phyloP scores from a whole-genome alignment of 352 stramenopile species.

The Phytophthora kernoviae region DNA sequence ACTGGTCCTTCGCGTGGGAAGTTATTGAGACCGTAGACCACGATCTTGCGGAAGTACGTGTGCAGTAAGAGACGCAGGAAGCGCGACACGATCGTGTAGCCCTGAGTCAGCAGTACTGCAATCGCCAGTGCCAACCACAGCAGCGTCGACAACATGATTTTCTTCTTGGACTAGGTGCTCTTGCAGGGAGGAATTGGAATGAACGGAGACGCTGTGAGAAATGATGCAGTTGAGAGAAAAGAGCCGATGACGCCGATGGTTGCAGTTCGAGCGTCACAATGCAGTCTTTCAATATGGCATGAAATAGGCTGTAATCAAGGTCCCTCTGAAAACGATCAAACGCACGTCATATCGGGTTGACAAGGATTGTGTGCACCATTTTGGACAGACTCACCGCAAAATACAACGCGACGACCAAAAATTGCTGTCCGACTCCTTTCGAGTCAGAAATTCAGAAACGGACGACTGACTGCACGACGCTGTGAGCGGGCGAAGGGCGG shows the following conservation, averaged over 20 bases:
- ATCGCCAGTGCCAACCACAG: conserved; percentile 55
- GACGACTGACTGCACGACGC: background rate
- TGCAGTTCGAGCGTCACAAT: background rate
- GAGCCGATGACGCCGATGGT: background rate
- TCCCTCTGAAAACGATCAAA: background rate
- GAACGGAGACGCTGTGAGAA: background rate
- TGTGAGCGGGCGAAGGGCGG: background rate
- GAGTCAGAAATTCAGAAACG: background rate
- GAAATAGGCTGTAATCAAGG: background rate
- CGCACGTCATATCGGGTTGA: background rate
- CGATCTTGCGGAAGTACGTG: conserved; percentile 84
- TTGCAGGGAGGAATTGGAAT: background rate
- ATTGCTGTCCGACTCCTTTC: conserved; percentile 7
- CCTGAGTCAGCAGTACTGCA: conserved; percentile 52
- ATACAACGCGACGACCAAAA: conserved; percentile 5
- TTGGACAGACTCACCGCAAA: background rate
- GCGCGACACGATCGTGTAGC: conserved; percentile 65
- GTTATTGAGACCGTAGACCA: conserved; percentile 79
- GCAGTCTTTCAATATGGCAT: background rate
- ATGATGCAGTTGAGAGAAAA: background rate
- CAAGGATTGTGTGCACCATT: background rate
- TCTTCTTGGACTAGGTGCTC: background rate
- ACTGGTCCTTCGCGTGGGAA: conserved; percentile 78
- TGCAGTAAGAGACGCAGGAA: conserved; percentile 70
- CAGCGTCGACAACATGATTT: conserved; percentile 35